These are phyloP conservation scores for Hypoxylon sp. DNA, from an alignment of 2,329 filamentous ascomycete genomes.

Conservation along the genomic window DNA sequence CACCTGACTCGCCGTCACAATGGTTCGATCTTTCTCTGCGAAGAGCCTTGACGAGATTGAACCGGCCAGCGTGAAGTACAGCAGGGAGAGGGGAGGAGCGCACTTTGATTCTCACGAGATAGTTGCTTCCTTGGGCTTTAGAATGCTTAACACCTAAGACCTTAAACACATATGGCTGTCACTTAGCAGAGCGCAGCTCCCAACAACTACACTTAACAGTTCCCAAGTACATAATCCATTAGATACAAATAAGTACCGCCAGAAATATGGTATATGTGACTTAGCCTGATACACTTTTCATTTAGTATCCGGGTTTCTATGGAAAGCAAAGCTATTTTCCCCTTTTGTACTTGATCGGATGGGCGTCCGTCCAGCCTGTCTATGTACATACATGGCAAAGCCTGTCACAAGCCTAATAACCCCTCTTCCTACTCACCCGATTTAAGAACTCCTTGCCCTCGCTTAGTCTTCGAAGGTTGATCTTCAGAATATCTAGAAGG, in stretches of 20 bases:
- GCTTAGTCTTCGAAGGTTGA: slow-evolving; percentile 50
- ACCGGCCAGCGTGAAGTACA: neutral
- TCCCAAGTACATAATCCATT: no score
- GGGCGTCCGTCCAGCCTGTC: neutral
- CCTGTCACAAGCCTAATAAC: slow-evolving; percentile 45
- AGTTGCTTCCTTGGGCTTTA: no score
- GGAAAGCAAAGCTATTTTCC: neutral
- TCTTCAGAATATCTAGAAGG: slow-evolving; percentile 49
- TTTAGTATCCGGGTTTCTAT: neutral
- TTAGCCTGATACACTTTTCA: neutral
- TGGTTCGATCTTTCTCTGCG: no score
- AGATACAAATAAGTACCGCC: no score
- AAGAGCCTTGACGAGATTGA: neutral
- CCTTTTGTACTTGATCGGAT: neutral
- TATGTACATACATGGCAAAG: neutral
- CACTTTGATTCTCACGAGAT: no score
- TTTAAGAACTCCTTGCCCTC: slow-evolving; percentile 53
- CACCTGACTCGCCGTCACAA: neutral
- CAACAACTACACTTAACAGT: no score
- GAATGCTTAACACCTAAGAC: no score
- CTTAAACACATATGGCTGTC: no score
- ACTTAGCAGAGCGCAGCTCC: no score
- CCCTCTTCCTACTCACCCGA: slow-evolving; percentile 52
- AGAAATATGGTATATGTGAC: no score
- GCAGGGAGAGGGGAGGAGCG: no score